A percentile compares a stretch with the other conserved stretches of the same genome.
These are phyloP conservation scores for Phoma sp. DNA, from an alignment of 2,329 filamentous ascomycete genomes.

Conservation along the genomic window DNA sequence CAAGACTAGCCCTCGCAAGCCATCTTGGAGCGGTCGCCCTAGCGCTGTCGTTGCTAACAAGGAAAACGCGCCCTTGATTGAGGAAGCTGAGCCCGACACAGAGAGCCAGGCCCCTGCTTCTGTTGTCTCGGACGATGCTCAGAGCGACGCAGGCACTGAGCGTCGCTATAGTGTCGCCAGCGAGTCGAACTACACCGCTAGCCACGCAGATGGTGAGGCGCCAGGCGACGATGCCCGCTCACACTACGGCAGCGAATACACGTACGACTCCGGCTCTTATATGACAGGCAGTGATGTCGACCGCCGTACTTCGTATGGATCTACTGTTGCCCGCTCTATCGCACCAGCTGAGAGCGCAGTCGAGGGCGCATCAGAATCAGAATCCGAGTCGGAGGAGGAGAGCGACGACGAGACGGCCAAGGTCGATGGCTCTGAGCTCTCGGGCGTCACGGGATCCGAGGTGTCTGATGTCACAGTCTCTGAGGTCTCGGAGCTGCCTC, in stretches of 20 bases:
- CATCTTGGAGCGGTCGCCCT: constrained; percentile 44
- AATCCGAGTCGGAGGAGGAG: constrained; percentile 31
- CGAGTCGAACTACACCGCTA: constrained; percentile 41
- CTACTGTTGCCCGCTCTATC: constrained; percentile 42
- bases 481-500: constrained; percentile 26
- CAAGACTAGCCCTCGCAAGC: constrained; percentile 46
- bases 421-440: constrained; percentile 35
- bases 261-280: constrained; percentile 57
- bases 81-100: constrained; percentile 50
- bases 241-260: constrained; percentile 53
- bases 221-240: constrained; percentile 46
- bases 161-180: constrained; percentile 46
- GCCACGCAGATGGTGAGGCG: constrained; percentile 42
- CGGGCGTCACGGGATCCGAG: constrained; percentile 14
- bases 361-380: constrained; percentile 39
- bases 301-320: constrained; percentile 53
- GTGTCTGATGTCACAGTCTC: constrained; percentile 18
- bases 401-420: constrained; percentile 39
- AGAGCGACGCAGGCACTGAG: constrained; percentile 49
- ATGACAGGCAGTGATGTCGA: constrained; percentile 55
- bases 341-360: constrained; percentile 37
- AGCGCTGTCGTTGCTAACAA: constrained; percentile 49
- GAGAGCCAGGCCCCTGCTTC: constrained; percentile 23
- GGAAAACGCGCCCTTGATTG: constrained; percentile 55
- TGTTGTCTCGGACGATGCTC: constrained; percentile 36